These are phyloP conservation scores for Zymoseptoria passerinii DNA, from an alignment of 2,329 filamentous ascomycete genomes.

Conservation along the genomic window DNA sequence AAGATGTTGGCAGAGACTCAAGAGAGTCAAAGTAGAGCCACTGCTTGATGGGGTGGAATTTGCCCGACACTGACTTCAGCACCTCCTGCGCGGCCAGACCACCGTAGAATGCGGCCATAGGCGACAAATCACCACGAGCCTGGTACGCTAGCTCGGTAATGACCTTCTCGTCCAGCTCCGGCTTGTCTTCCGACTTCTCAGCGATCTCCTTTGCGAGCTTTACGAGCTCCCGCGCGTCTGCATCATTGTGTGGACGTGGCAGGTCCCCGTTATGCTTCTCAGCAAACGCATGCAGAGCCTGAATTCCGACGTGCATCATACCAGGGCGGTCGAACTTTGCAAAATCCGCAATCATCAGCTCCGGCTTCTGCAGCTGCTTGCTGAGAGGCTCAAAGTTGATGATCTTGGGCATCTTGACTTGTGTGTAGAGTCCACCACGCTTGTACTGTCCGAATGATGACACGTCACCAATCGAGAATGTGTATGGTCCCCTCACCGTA, in stretches of 20 bases:
- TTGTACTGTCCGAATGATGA: constrained; percentile 78
- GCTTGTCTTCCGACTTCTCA: constrained; percentile 55
- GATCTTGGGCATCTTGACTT: constrained; percentile 97
- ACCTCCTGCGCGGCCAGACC: constrained; percentile 90
- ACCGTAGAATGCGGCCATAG: constrained; percentile 92
- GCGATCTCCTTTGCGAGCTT: constrained; percentile 68
- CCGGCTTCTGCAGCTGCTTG: constrained; percentile 72
- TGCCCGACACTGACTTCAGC: constrained; percentile 92
- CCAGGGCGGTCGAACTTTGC: constrained; percentile 94
- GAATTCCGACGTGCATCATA: constrained; percentile 85
- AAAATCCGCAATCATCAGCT: constrained; percentile 86
- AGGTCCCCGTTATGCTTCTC: constrained; percentile 62
- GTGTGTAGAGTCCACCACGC: constrained; percentile 80
- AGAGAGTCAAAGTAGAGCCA: constrained; percentile 97
- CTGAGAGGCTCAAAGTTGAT: constrained; percentile 80
- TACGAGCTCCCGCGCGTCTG: constrained; percentile 71
- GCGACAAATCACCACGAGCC: constrained; percentile 79
- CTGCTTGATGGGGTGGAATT: constrained; percentile 91
- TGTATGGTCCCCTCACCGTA: constrained; percentile 88
- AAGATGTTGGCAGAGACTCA: constrained; percentile 78
- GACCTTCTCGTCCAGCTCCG: constrained; percentile 85
- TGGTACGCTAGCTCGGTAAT: constrained; percentile 92
- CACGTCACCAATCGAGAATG: constrained; percentile 93
- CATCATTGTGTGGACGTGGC: constrained; percentile 74
- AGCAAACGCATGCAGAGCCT: constrained; percentile 81